A percentile compares a stretch with the other conserved stretches of the same genome.
These are phyloP conservation scores for Polyrhizophydium stewartii DNA, from an alignment of 371 early-diverging fungal species.

Conservation along the genomic window DNA sequence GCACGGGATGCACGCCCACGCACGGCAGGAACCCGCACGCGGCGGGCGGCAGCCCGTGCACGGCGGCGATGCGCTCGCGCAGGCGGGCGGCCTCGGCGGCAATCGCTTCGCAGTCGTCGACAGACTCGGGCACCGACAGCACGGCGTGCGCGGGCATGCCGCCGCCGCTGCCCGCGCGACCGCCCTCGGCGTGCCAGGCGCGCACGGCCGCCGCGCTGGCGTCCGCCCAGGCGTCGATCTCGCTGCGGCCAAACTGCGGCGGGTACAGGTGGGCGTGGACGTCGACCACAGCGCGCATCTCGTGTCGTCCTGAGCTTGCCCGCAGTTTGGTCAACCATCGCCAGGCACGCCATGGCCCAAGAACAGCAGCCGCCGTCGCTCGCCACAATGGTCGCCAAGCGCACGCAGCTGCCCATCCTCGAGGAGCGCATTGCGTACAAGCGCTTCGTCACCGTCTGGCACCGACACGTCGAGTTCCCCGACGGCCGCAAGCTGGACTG, in stretches of 20 bases:
- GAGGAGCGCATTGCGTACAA: not conserved
- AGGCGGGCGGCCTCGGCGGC: constrained; percentile 2
- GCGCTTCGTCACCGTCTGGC: constrained; percentile 45
- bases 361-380: too few species aligned
- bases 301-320: too few species aligned
- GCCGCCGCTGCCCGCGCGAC: not conserved
- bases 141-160: constrained; percentile 9
- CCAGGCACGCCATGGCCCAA: too few species aligned
- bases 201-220: too few species aligned
- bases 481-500: constrained; percentile 55
- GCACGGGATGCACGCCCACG: constrained; percentile 28
- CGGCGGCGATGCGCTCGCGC: too few species aligned
- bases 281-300: too few species aligned
- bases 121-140: constrained; percentile 22
- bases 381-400: not conserved
- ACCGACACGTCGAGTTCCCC: constrained; percentile 47
- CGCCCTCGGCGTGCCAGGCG: not conserved
- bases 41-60: too few species aligned
- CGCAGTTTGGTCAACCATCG: too few species aligned
- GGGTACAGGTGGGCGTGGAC: constrained; percentile 33
- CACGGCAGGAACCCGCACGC: constrained; percentile 14
- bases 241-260: constrained; percentile 8
- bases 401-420: not conserved
- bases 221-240: not conserved
- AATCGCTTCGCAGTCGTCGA: constrained; percentile 8